Percentiles rank a stretch among this genome's conserved stretches.
Evolutionary conservation across 2,329 filamentous ascomycete genomes (phyloP).

Genomic region (Metarhizium guizhouense): DNA sequence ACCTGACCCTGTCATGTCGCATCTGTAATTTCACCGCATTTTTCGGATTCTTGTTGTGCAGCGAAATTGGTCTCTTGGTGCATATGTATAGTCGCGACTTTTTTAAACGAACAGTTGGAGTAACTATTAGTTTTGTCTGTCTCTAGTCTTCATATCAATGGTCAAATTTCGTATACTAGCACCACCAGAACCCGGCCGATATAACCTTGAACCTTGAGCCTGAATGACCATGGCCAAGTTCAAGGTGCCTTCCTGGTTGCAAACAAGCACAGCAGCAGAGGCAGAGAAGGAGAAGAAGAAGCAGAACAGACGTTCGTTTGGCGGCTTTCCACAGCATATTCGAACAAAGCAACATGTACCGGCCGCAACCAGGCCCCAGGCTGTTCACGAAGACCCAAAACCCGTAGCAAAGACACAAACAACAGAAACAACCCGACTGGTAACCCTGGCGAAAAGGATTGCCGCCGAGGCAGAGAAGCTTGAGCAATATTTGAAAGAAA

Average conservation of each 20-base stretch:
- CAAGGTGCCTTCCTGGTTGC: slow-evolving; percentile 27
- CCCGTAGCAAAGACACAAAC: slow-evolving; percentile 10
- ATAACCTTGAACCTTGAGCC: not conserved
- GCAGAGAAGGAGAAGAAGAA: slow-evolving; percentile 22
- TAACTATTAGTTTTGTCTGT: not conserved
- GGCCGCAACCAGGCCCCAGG: not conserved
- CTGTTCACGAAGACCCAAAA: not conserved
- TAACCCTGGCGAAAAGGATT: slow-evolving; percentile 38
- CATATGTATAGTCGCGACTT: not conserved
- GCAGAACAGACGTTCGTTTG: slow-evolving; percentile 24
- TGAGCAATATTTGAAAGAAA: slow-evolving; percentile 35
- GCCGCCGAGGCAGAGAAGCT: slow-evolving; percentile 39
- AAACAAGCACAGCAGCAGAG: slow-evolving; percentile 12
- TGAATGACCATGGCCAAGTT: slow-evolving; percentile 21
- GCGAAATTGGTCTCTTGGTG: not conserved
- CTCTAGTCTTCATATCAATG: not conserved
- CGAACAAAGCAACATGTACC: slow-evolving; percentile 12
- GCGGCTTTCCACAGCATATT: slow-evolving; percentile 16
- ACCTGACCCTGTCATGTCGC: not conserved
- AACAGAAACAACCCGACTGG: slow-evolving; percentile 30
- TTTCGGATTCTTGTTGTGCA: not conserved
- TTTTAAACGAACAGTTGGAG: not conserved
- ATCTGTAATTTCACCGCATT: not conserved
- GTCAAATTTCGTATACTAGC: not conserved
- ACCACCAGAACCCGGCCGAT: no score